Base-by-base conservation (phyloP, 2,329 filamentous ascomycete genomes). In the Raffaelea ambrosiae region DNA sequence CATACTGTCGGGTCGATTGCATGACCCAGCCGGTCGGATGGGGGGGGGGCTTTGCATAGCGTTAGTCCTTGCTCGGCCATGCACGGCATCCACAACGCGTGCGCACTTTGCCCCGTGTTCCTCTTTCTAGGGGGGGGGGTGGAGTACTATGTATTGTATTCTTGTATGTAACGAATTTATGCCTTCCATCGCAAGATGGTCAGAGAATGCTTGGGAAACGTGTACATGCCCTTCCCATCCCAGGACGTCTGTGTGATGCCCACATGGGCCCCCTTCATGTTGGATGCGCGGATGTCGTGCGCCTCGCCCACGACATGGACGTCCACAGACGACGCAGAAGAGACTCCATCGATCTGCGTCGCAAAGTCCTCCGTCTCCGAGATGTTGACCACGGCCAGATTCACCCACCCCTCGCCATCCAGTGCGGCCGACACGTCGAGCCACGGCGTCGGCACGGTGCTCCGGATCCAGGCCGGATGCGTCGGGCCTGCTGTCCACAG, bases 331-430 rank as follows among this genome's bases (percentile, higher is more conserved):
- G 22, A 76, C 2, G 72, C 64, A 0, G 68, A 70, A 4, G 56
- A 57, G 0, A 79, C 60, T 0, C 84, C 84, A 38, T 74, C 69
- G n/a, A 88, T 55, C 40, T 75, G 68, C 0, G 77, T 77, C 51
- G 76, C 70, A 47, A 83, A 81, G 48, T 73, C 76, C 52, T 74
- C 69, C 9, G 73, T 71, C 52, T 84, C 79, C 51, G 74, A 71
- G 26, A 88, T 74, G 60, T 93, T 93, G 16, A 88, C 84, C 1
- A 90, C 85, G 3, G 77, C 84, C 53, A 91, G 56, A 53, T 72
- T 84, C 1, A 84, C 70, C 46, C 69, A 74, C 0, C 84, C 84
- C 22, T 71, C 79, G 33, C 26, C 72, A 41, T 73, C 70, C 5
- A 83, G 55, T 2, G 73, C 68, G 2, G 81, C 83, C 53, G 80